These are phyloP conservation scores for Scolecobasidium constrictum DNA, from an alignment of 2,329 filamentous ascomycete species.

Conservation along the genomic window DNA sequence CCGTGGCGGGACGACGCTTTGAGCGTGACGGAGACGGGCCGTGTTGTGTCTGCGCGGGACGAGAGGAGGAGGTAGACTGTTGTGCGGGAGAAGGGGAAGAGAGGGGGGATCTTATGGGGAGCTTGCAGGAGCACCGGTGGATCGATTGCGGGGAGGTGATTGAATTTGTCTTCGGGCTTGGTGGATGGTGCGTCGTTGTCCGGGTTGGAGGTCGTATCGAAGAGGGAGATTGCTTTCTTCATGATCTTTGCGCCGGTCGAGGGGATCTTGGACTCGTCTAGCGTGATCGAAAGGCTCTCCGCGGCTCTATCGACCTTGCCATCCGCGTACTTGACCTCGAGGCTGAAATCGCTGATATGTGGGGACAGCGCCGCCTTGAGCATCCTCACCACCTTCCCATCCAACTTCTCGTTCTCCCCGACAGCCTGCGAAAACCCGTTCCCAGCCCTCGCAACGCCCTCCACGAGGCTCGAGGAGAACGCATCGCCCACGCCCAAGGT, in stretches of 20 bases:
- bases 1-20: constrained; percentile 46
- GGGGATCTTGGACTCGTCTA: constrained; percentile 12
- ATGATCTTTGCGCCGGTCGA: constrained; percentile 17
- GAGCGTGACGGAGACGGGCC: constrained; percentile 46
- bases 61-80: constrained; percentile 56
- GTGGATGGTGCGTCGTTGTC: constrained; percentile 22
- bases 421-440: constrained; percentile 53
- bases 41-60: constrained; percentile 33
- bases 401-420: constrained; percentile 51
- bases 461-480: constrained; percentile 46
- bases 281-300: constrained; percentile 35
- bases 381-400: constrained; percentile 62
- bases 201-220: constrained; percentile 38
- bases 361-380: constrained; percentile 58
- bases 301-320: constrained; percentile 42
- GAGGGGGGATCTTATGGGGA: constrained; percentile 49
- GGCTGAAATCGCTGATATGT: constrained; percentile 51
- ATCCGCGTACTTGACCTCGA: constrained; percentile 50
- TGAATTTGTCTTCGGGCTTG: constrained; percentile 25
- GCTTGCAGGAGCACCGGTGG: constrained; percentile 52
- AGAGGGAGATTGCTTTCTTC: constrained; percentile 46
- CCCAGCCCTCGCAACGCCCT: constrained; percentile 47
- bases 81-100: constrained; percentile 57
- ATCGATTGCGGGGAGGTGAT: constrained; percentile 41
- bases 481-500: constrained; percentile 43